A percentile compares a stretch with the other conserved stretches of the same genome.
Conservation (phyloP, 768 basidiomycete genomes). For the Mycena sanguinolenta region DNA sequence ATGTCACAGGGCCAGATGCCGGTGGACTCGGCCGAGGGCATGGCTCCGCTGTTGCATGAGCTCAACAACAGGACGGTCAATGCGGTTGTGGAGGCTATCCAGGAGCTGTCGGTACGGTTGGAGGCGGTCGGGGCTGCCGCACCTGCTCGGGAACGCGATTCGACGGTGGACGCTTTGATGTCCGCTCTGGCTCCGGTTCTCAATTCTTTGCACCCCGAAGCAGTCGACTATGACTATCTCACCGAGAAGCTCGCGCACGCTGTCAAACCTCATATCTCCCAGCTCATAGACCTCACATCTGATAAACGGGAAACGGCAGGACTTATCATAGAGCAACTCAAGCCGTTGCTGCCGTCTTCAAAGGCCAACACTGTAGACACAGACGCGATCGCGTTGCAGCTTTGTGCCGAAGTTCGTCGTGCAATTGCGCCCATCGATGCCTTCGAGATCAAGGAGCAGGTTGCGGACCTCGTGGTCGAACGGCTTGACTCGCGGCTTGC, state of each 20-base stretch:
- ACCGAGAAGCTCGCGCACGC: conserved; percentile 84
- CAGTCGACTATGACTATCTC: conserved; percentile 83
- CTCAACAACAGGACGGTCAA: conserved; percentile 68
- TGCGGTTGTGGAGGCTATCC: conserved; percentile 72
- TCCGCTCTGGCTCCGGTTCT: conserved; percentile 71
- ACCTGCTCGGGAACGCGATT: conserved; percentile 67
- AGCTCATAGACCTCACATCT: conserved; percentile 89
- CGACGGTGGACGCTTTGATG: conserved; percentile 72
- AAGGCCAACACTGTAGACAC: conserved; percentile 61
- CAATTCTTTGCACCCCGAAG: conserved; percentile 70
- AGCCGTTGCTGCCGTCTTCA: conserved; percentile 71
- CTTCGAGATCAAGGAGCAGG: conserved; percentile 90
- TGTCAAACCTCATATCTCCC: conserved; percentile 90
- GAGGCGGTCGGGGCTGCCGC: conserved; percentile 64
- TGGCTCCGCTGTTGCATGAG: conserved; percentile 68
- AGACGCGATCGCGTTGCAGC: conserved; percentile 66
- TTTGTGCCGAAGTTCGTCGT: conserved; percentile 78
- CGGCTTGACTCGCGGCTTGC: conserved; percentile 85
- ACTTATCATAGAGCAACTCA: conserved; percentile 80
- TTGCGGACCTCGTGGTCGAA: conserved; percentile 90
- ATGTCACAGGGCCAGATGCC: conserved; percentile 45
- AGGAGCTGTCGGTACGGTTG: conserved; percentile 67
- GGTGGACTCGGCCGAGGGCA: conserved; percentile 45
- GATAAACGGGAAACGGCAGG: conserved; percentile 91
- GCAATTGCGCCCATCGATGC: conserved; percentile 84